Conservation (phyloP, 2,329 filamentous ascomycete species). For the Emydomyces testavorans region DNA sequence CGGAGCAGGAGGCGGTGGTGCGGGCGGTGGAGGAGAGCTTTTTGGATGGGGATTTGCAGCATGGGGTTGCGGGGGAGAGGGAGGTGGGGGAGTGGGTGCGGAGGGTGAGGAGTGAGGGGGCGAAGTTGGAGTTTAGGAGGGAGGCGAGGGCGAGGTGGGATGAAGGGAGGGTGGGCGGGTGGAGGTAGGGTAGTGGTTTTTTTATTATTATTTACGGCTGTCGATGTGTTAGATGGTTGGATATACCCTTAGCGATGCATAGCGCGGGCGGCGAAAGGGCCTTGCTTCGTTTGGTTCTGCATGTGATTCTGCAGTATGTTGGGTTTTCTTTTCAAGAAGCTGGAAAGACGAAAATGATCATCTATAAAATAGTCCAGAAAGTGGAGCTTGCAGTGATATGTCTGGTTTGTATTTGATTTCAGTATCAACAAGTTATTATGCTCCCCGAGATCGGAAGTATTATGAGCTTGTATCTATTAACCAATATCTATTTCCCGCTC, state of each 20-base stretch:
- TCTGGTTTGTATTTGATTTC: no score
- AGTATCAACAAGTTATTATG: no score
- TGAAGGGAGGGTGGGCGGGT: constrained; percentile 86
- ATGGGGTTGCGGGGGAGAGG: constrained; percentile 56
- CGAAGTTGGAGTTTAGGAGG: constrained; percentile 63
- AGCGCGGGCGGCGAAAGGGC: constrained; percentile 1
- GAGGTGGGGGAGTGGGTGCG: constrained; percentile 79
- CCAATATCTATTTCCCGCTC: no score
- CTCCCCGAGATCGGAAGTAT: no score
- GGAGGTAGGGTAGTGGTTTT: constrained; percentile 49
- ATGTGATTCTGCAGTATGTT: no score
- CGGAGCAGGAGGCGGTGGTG: constrained; percentile 73
- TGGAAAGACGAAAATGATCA: no score
- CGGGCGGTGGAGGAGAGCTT: constrained; percentile 86
- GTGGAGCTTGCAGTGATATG: no score
- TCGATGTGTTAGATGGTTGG: no score
- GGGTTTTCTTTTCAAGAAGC: no score
- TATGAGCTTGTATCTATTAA: no score
- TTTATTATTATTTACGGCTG: not conserved
- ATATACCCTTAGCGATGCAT: not conserved
- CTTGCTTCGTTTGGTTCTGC: no score
- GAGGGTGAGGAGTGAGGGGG: constrained; percentile 67
- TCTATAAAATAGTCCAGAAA: no score
- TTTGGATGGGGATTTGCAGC: constrained; percentile 47
- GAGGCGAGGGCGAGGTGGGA: constrained; percentile 93